Evolutionary conservation across 805 yeast genomes (phyloP).

Genomic region (Henningerozyma blattae): DNA sequence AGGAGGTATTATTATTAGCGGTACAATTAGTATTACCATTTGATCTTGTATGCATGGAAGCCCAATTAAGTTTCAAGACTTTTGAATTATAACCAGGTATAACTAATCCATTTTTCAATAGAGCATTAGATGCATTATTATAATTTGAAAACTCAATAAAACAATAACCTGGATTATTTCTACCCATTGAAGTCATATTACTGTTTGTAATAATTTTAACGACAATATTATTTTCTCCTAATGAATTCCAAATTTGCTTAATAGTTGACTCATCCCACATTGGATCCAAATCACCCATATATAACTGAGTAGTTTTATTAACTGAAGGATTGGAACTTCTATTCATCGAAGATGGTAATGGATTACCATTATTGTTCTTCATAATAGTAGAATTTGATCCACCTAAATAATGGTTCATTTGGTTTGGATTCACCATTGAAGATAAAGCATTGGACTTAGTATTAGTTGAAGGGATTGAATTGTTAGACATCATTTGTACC

Average conservation of each 20-base stretch:
- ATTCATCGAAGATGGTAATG: too few species aligned
- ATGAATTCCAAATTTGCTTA: slow-evolving; percentile 52
- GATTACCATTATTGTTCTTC: too few species aligned
- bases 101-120: slow-evolving; percentile 52
- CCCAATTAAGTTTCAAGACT: slow-evolving; percentile 68
- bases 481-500: not conserved
- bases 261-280: slow-evolving; percentile 67
- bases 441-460: too few species aligned
- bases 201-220: slow-evolving; percentile 66
- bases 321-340: too few species aligned
- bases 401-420: too few species aligned
- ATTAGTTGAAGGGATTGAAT: too few species aligned
- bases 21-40: not conserved
- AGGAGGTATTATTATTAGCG: not conserved
- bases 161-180: slow-evolving; percentile 60
- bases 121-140: slow-evolving; percentile 52
- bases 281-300: slow-evolving; percentile 91
- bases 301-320: slow-evolving; percentile 27
- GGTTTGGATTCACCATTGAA: too few species aligned
- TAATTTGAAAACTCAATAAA: slow-evolving; percentile 61
- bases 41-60: slow-evolving; percentile 28
- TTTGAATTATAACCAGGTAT: slow-evolving; percentile 49
- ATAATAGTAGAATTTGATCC: too few species aligned
- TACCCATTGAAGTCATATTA: slow-evolving; percentile 13
- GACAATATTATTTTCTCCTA: slow-evolving; percentile 48